Evolutionary conservation across 1,139 yeast species (phyloP), one percentile per base, ranked within the genome.

Genomic region (Pichia sp.): DNA sequence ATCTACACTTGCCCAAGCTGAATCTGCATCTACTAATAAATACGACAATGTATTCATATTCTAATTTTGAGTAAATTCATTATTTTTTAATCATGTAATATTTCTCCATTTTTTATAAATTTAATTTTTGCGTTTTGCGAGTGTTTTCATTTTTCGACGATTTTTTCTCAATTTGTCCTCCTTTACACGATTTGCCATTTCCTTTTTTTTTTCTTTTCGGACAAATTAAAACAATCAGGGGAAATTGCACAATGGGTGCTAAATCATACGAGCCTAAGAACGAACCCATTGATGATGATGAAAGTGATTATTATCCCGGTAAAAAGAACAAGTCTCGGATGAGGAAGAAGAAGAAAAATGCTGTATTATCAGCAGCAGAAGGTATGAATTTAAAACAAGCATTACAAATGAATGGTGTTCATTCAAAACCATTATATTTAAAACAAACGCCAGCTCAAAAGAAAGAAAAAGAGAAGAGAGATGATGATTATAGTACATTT

Each of bases 351-450:
- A 48, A 43, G 26, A 42, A 38, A 10, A 25, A 35, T 19, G 47
- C 44, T 6, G 37, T 48, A 14, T 13, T 46, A n/a, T 39, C 32
- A 13, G 45, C 45, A 9, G 29, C 33, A 23, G 48, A 35, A 20
- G 41, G 47, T 16, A 18, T 40, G 4, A 19, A 31, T 7, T 20
- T 31, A 3, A 37, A 31, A 10, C 28, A 42, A 18, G 48, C 48
- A 4, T 23, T 46, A 25, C 35, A 20, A 24, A 27, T 27, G n/a
- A 38, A 41, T 6, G 50, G 49, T 3, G 27, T 41, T 24, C 41
- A 45, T 32, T 33, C 27, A 6, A 39, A 37, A 18, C 45, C 45
- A 9, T 7, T 33, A 4, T 30, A 37, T n/a, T 24, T 28, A 14
- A 46, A 40, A 26, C 5, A n/a, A 2, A 39, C 44, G n/a, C 32